These are phyloP conservation scores for Backusella psychrophila DNA, from an alignment of 192 early-diverging fungal species.

Conservation along the genomic window DNA sequence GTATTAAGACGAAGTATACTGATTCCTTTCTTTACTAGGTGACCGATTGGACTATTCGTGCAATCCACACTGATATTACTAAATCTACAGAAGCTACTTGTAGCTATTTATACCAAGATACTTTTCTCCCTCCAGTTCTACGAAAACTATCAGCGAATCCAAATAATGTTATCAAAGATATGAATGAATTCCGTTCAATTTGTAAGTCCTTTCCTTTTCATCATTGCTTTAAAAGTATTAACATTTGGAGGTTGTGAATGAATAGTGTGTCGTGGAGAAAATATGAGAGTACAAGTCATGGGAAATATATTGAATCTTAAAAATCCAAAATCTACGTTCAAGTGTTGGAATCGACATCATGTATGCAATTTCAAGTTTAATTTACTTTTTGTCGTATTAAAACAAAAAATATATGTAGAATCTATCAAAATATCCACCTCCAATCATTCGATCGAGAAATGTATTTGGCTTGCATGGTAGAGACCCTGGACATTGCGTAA, in stretches of 20 bases:
- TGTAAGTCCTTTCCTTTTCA: constrained; percentile 30
- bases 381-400: not conserved
- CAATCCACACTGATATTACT: constrained; percentile 37
- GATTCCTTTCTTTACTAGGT: constrained; percentile 31
- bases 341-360: constrained; percentile 3
- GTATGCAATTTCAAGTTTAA: not conserved
- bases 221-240: not conserved
- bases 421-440: not conserved
- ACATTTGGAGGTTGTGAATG: not conserved
- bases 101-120: constrained; percentile 42
- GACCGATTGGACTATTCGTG: constrained; percentile 34
- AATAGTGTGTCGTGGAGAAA: constrained; percentile 13
- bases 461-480: not conserved
- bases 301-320: constrained; percentile 48
- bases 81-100: constrained; percentile 44
- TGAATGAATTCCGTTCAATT: constrained; percentile 43
- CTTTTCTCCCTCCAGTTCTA: constrained; percentile 44
- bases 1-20: not conserved
- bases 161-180: constrained; percentile 36
- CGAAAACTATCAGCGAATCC: constrained; percentile 40
- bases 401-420: not conserved
- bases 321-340: constrained; percentile 41
- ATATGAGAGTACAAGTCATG: constrained; percentile 48
- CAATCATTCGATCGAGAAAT: constrained; percentile 7
- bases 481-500: constrained; percentile 8